Evolutionary conservation across 352 stramenopile genomes (phyloP).

Genomic region (Ophiocytium majus): DNA sequence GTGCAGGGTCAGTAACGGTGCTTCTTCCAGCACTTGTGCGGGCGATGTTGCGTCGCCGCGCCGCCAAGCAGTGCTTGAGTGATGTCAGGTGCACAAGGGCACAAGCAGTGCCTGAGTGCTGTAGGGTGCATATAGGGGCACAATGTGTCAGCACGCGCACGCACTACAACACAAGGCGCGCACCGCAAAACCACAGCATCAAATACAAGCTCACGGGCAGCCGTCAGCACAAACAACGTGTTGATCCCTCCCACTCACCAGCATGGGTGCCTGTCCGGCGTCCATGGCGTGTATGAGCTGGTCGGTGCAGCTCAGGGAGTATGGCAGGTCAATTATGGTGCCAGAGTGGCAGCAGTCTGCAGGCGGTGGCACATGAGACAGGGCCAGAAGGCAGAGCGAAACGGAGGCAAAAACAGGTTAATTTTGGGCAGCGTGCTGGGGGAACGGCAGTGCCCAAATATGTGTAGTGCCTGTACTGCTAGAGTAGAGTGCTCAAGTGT

Average conservation of each 20-base stretch:
- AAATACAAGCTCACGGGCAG: too few relatives aligned
- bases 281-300: slow-evolving; percentile 13
- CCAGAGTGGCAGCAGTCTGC: slow-evolving; percentile 47
- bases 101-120: too few relatives aligned
- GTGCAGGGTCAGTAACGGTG: not conserved
- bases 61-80: too few relatives aligned
- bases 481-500: not conserved
- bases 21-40: not conserved
- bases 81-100: too few relatives aligned
- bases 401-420: not conserved
- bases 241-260: too few relatives aligned
- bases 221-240: too few relatives aligned
- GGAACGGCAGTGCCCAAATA: not conserved
- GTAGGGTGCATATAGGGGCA: too few relatives aligned
- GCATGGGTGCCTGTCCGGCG: not conserved
- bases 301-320: slow-evolving; percentile 19
- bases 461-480: not conserved
- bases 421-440: not conserved
- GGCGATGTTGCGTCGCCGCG: not conserved
- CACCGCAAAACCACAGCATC: too few relatives aligned
- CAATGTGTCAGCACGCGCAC: too few relatives aligned
- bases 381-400: not conserved
- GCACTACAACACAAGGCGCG: too few relatives aligned
- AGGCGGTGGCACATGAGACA: not conserved
- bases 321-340: slow-evolving; percentile 46